phyloP scores from a whole-genome alignment of 257 asterid genomes.

The Voacanga thouarsii region DNA sequence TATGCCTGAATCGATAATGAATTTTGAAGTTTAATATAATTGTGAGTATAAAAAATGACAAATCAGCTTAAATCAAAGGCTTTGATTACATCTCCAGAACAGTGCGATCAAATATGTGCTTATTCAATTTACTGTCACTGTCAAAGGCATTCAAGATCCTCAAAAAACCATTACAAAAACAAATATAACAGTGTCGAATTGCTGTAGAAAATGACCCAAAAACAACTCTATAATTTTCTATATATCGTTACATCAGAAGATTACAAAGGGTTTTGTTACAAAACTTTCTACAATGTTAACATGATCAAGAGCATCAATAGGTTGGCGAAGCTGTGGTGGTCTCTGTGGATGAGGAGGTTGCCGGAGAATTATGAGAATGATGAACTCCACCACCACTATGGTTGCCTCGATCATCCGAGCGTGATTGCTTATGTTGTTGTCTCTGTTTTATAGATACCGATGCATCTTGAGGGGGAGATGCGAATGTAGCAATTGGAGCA shows the following conservation, averaged over 20 bases:
- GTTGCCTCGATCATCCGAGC: slow-evolving; percentile 15
- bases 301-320: slow-evolving; percentile 9
- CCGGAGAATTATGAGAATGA: slow-evolving; percentile 14
- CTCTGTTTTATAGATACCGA: slow-evolving; percentile 9
- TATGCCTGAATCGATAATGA: neutral
- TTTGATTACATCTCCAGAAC: neutral
- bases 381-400: slow-evolving; percentile 20
- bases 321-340: slow-evolving; percentile 25
- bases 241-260: slow-evolving; percentile 1
- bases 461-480: slow-evolving; percentile 41
- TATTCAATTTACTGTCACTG: slow-evolving; percentile 14
- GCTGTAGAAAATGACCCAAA: slow-evolving; percentile 2
- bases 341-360: slow-evolving; percentile 25
- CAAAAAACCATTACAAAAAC: neutral
- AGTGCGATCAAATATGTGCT: neutral
- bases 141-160: slow-evolving; percentile 13
- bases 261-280: slow-evolving; percentile 14
- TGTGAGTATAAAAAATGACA: neutral
- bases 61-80: neutral
- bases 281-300: slow-evolving; percentile 24
- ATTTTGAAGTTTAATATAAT: neutral
- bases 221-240: slow-evolving; percentile 14
- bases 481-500: slow-evolving; percentile 54
- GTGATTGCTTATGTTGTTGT: slow-evolving; percentile 12
- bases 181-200: neutral